These are phyloP conservation scores for Aspergillus nomiae DNA, from an alignment of 2,329 filamentous ascomycete genomes.

Conservation along the genomic window DNA sequence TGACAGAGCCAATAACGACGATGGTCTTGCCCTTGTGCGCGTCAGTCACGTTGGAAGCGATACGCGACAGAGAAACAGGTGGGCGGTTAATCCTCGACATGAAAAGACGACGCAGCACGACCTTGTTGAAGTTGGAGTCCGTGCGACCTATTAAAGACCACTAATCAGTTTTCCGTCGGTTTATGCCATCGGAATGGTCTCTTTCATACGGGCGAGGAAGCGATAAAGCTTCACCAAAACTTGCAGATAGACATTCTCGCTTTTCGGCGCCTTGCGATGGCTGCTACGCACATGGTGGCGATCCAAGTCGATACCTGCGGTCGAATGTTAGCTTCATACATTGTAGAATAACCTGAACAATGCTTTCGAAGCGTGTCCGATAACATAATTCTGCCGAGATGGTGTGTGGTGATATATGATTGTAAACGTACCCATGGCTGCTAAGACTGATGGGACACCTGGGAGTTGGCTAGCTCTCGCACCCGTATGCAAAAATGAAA, in stretches of 20 bases:
- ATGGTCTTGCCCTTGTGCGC: constrained; percentile 71
- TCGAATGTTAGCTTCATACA: constrained; percentile 18
- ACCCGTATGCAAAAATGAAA: constrained; percentile 39
- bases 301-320: constrained; percentile 59
- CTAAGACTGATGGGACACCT: constrained; percentile 42
- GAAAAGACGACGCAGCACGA: constrained; percentile 93
- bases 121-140: constrained; percentile 98
- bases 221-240: constrained; percentile 97
- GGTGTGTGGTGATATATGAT: constrained; percentile 1
- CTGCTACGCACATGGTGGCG: constrained; percentile 64
- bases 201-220: constrained; percentile 79
- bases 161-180: constrained; percentile 20
- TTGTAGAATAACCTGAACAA: background rate
- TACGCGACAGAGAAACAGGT: constrained; percentile 90
- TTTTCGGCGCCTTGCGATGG: constrained; percentile 95
- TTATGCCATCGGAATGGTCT: background rate
- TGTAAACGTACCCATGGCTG: constrained; percentile 47
- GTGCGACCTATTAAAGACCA: constrained; percentile 70
- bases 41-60: constrained; percentile 68
- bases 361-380: background rate
- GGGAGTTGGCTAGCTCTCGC: constrained; percentile 44
- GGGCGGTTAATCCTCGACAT: constrained; percentile 99
- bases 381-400: background rate
- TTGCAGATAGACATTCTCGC: constrained; percentile 96
- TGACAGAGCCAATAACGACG: constrained; percentile 92